Evolutionary conservation across 306 rosid species (phyloP), one percentile per base, ranked within the genome.

Genomic region (Potentilla sterilis): DNA sequence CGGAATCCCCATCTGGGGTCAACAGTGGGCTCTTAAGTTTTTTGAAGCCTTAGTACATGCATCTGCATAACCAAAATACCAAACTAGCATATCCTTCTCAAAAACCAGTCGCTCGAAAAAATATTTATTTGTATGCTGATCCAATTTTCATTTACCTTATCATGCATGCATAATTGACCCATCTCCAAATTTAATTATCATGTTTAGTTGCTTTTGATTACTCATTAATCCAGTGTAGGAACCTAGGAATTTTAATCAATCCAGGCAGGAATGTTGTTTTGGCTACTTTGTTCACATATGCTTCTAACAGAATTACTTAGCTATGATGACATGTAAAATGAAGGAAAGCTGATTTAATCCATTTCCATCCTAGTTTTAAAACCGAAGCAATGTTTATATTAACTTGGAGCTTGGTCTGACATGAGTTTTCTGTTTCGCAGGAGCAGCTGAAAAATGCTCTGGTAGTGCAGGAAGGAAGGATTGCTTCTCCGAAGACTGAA

Each of bases 401-500:
- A 21, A 24, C 18, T 41, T 52, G 65, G 16, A 57, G 69, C 35
- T 21, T 21, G 41, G 65, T 35, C 64, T 80, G 44, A 72, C 72
- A 14, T 41, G 61, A 67, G 48, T 55, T 77, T 22, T 41, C 52
- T 68, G 38, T 54, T 28, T 28, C 69, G 74, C 67, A 82, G 83
- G 83, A 62, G 74, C 57, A 52, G 70, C 74, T 74, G 57, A 73
- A 78, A 70, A 48, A 13, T 18, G 59, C 62, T 16, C 77, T 19
- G 61, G 49, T 66, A 18, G 34, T 48, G 73, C 63, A 59, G 49
- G 67, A 63, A 62, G 80, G 77, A 74, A 77, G 58, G 58, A 74
- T 19, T 16, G 64, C 35, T 62, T 69, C 80, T 9, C 42, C 37
- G 15, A 64, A 63, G 65, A 51, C 54, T 51, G 77, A 62, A 68